A percentile compares a stretch with the other conserved stretches of the same genome.
phyloP scores from a whole-genome alignment of 345 rosid genomes.

The Arabis hirsuta region DNA sequence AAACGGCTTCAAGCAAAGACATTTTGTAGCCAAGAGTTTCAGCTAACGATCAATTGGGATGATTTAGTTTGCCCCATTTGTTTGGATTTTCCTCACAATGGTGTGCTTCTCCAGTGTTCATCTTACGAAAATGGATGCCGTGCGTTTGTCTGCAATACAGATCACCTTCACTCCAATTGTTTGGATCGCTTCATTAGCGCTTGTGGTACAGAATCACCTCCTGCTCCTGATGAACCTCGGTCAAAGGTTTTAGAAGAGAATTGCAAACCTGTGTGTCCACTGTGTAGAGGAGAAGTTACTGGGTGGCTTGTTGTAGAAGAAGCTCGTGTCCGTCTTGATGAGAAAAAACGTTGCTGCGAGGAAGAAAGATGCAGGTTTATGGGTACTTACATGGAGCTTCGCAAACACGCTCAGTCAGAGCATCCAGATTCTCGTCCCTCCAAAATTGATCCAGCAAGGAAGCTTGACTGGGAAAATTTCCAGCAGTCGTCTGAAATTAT shows the following conservation, averaged over 20 bases:
- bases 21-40: slow-evolving; percentile 52
- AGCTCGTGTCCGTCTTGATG: slow-evolving; percentile 75
- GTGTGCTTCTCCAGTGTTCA: slow-evolving; percentile 84
- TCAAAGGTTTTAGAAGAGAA: slow-evolving; percentile 50
- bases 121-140: slow-evolving; percentile 85
- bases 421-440: slow-evolving; percentile 95
- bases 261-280: slow-evolving; percentile 74
- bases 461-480: slow-evolving; percentile 96
- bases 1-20: slow-evolving; percentile 43
- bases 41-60: slow-evolving; percentile 64
- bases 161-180: slow-evolving; percentile 90
- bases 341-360: slow-evolving; percentile 78
- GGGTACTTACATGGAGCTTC: slow-evolving; percentile 72
- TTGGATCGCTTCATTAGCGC: slow-evolving; percentile 86
- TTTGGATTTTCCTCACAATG: slow-evolving; percentile 87
- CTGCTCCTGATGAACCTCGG: slow-evolving; percentile 48
- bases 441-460: slow-evolving; percentile 82
- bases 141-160: slow-evolving; percentile 86
- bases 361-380: slow-evolving; percentile 65
- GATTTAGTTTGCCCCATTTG: slow-evolving; percentile 91
- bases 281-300: slow-evolving; percentile 92
- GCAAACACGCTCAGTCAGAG: slow-evolving; percentile 68
- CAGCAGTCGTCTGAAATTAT: slow-evolving; percentile 96
- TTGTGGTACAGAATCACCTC: slow-evolving; percentile 60
- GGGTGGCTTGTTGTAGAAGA: slow-evolving; percentile 82